These are phyloP conservation scores for Lactuca saligna DNA, from an alignment of 129 eudicot species.

Conservation along the genomic window DNA sequence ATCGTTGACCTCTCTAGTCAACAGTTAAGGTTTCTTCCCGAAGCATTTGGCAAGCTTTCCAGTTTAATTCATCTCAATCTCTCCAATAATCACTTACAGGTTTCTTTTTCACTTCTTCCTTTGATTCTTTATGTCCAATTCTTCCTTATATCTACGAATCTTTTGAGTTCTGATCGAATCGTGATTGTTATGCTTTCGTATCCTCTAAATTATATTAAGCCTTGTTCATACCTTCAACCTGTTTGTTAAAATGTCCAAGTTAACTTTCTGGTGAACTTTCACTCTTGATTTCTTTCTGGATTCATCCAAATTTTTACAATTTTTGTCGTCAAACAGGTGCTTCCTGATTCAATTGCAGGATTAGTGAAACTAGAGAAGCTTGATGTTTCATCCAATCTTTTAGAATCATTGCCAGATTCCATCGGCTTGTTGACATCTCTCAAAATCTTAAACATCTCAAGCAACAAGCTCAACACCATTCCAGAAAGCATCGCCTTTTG, in stretches of 20 bases:
- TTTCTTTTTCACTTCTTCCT: neutral
- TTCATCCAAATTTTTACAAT: neutral
- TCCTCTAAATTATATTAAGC: neutral
- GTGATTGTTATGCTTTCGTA: neutral
- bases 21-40: constrained; percentile 37
- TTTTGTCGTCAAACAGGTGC: constrained; percentile 29
- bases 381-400: constrained; percentile 48
- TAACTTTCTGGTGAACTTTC: neutral
- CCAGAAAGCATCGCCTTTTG: constrained; percentile 61
- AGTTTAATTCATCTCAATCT: constrained; percentile 42
- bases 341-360: constrained; percentile 58
- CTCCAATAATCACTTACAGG: constrained; percentile 55
- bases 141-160: neutral
- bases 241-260: constrained; percentile 18
- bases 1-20: constrained; percentile 47
- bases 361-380: constrained; percentile 51
- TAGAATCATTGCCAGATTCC: constrained; percentile 49
- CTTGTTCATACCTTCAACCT: constrained; percentile 4
- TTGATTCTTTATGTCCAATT: neutral
- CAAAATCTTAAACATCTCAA: constrained; percentile 40
- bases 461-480: constrained; percentile 48
- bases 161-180: neutral
- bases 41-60: constrained; percentile 40
- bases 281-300: neutral
- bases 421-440: constrained; percentile 55